A percentile compares a stretch with the other conserved stretches of the same genome.
phyloP scores from a whole-genome alignment of 352 stramenopile genomes.

The Phytophthora citrophthora region DNA sequence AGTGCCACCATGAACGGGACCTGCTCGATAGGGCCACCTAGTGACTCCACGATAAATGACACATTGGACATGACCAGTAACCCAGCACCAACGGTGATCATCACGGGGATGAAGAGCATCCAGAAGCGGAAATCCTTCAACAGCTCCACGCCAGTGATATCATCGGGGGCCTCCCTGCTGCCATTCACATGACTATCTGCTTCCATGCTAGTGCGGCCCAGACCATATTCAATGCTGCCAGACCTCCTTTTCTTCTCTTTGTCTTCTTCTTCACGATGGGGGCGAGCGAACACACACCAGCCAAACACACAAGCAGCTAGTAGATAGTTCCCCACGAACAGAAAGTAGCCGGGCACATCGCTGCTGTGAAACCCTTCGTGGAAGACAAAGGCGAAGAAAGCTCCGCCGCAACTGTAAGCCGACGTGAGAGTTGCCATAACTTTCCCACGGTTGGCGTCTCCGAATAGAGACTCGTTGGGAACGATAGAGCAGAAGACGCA shows the following conservation, averaged over 20 bases:
- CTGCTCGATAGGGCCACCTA: constrained; percentile 59
- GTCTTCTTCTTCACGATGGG: constrained; percentile 1
- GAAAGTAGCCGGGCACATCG: constrained; percentile 75
- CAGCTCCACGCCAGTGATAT: constrained; percentile 67
- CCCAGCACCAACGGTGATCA: constrained; percentile 75
- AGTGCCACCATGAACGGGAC: constrained; percentile 78
- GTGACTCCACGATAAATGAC: constrained; percentile 84
- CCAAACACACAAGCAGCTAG: constrained; percentile 53
- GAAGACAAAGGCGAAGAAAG: constrained; percentile 79
- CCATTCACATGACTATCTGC: constrained; percentile 26
- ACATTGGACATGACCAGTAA: constrained; percentile 89
- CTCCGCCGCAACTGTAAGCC: constrained; percentile 80
- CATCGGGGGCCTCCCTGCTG: constrained; percentile 31
- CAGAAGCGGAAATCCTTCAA: constrained; percentile 71
- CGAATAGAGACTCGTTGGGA: constrained; percentile 81
- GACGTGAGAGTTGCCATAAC: constrained; percentile 77
- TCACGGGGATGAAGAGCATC: constrained; percentile 78
- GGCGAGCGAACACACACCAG: constrained; percentile 55
- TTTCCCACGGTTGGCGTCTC: constrained; percentile 71
- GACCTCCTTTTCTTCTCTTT: constrained; percentile 35
- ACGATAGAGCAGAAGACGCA: constrained; percentile 81
- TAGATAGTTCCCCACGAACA: constrained; percentile 70
- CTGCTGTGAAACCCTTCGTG: constrained; percentile 56
- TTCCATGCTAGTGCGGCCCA: constrained; percentile 37
- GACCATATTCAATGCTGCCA: constrained; percentile 51